These are phyloP conservation scores for Crithidia sp. DNA, from an alignment of 208 protist species.

Conservation along the genomic window DNA sequence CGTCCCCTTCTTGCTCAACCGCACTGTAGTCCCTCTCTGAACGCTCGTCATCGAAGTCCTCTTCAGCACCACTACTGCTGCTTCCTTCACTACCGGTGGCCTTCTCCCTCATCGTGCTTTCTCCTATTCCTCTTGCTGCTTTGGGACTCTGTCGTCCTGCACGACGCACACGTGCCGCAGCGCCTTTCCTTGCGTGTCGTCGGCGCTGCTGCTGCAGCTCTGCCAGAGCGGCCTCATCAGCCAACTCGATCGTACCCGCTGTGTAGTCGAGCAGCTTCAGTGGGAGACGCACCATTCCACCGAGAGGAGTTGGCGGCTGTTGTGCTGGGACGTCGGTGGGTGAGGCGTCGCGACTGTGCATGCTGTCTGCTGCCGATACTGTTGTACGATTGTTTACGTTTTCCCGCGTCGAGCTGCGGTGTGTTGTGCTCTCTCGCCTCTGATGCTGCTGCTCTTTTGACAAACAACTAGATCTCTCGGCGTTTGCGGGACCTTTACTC, in stretches of 20 bases:
- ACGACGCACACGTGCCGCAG: background rate
- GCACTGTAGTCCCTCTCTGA: background rate
- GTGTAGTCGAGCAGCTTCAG: slow-evolving; percentile 25
- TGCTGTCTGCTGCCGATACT: too few species aligned
- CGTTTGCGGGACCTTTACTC: too few species aligned
- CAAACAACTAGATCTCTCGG: too few species aligned
- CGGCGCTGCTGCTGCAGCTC: slow-evolving; percentile 1
- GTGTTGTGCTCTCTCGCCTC: too few species aligned
- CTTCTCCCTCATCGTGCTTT: background rate
- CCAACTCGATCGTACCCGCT: slow-evolving; percentile 23
- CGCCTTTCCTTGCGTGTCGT: background rate
- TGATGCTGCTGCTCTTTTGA: too few species aligned
- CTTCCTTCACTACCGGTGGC: background rate
- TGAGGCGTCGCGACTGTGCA: too few species aligned
- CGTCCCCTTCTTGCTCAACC: slow-evolving; percentile 6
- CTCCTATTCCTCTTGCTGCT: background rate
- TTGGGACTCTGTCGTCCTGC: background rate
- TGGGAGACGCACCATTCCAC: slow-evolving; percentile 14
- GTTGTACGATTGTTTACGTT: too few species aligned
- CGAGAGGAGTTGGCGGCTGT: background rate
- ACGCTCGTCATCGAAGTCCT: background rate
- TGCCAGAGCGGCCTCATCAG: slow-evolving; percentile 6
- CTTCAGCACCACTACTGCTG: background rate
- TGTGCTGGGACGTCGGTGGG: background rate
- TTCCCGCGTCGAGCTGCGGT: too few species aligned